Evolutionary conservation across 176 grass and related monocot species (phyloP), one percentile per base, ranked within the genome.

Genomic region (Rhynchospora breviuscula): DNA sequence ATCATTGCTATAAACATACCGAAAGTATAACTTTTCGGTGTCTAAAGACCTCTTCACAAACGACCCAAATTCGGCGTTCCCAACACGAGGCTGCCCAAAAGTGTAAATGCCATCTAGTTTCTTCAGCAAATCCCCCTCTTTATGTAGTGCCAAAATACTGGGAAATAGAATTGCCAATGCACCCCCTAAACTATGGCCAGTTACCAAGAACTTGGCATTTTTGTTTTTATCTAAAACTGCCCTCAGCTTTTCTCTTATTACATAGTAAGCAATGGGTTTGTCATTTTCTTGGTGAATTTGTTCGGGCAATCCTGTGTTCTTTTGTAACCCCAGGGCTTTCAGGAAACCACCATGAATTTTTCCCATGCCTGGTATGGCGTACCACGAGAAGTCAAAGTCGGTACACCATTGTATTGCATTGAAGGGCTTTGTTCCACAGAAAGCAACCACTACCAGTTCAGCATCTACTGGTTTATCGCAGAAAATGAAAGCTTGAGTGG

Each of bases 371-470:
- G 79, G 81, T 63, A 98, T 65, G 80, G 74, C 72, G 76, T 88
- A 94, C 85, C 90, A 93, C 18, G 92, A 94, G 72, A 94, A 90
- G 85, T 98, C 94, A 7, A 97, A 58, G 81, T 98, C 92, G 23
- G 73, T 84, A 88, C 85, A 87, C 95, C 92, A 98, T 59, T 98
- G 89, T 58, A 83, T 56, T 35, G 87, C 87, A 66, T 94, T 69
- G 87, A 93, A 98, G 9, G 87, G 89, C 67, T 88, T 87, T 5
- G 95, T 98, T 51, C 95, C 95, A 18, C 89, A 23, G 75, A 94
- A 98, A 63, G 94, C 85, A 49, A 97, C 75, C 75, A 97, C 87
- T 1, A 87, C 87, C 11, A 94, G 89, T 44, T 47, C 84, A 47
- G 89, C 87, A 52, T 92, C 85, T 14, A 23, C 23, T 6, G 72